Base-by-base conservation (phyloP, 2,329 filamentous ascomycete genomes). In the Cladosporium sp. region DNA sequence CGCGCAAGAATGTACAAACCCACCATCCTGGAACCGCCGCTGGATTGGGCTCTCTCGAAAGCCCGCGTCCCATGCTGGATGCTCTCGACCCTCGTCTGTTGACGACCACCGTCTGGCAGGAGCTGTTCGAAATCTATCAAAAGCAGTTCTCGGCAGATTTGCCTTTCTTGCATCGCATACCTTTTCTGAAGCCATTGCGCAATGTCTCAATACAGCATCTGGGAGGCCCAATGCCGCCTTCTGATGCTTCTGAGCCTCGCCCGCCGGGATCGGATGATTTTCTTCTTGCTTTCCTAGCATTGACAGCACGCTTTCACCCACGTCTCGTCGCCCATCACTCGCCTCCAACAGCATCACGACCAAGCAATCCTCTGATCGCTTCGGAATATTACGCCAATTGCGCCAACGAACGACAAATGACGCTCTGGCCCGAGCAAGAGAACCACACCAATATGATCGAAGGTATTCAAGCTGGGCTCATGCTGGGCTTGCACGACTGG, bases 401-500 rank as follows among this genome's bases (percentile, higher is more conserved):
- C 8, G 82, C 89, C 14, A 81, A 81, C 66, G 79, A 82, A 69
- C 87, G 81, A 30, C 79, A 83, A 49, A 63, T 51, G 66, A 80
- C 85, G 80, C 16, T 81, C 79, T 56, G 61, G 53, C 25, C 74
- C 82, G 67, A 80, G 78, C 39, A 60, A 18, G 63, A 58, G 10
- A 70, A 81, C 18, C 77, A 78, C 3, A 68, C 86, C 70, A 83
- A 85, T 5, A 86, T 85, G 1, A 79, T 91, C 3, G 86, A 90
- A 66, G 83, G 86, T 18, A 86, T 88, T 0, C 89, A 91, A 69
- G 87, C 88, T 0, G 83, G 88, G 54, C 80, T 92, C 11, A 91
- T 92, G 88, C 80, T 92, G 8, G 87, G 85, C 1, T 79, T 91
- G 13, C 90, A 91, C 67, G 88, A 91, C 68, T 91, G 89, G 89